Evolutionary conservation across 371 early-diverging fungal genomes (phyloP).

Genomic region (Capillidium heterosporum): DNA sequence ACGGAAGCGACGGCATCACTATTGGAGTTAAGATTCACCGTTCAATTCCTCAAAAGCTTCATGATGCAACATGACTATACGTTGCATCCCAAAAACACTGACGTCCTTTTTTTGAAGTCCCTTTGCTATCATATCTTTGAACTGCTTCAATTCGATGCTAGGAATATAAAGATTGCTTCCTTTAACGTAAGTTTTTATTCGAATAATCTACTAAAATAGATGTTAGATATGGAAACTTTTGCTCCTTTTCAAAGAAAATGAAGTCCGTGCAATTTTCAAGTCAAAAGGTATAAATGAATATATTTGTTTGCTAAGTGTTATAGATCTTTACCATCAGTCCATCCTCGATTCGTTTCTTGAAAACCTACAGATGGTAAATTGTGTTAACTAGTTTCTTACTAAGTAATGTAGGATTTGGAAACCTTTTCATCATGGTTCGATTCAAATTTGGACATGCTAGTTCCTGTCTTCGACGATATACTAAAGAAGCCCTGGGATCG

Average conservation of each 20-base stretch:
- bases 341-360: slow-evolving; percentile 38
- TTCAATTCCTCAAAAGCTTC: slow-evolving; percentile 35
- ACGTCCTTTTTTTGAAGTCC: slow-evolving; percentile 40
- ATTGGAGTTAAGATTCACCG: slow-evolving; percentile 3
- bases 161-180: slow-evolving; percentile 14
- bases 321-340: slow-evolving; percentile 27
- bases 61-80: slow-evolving; percentile 50
- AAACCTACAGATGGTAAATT: slow-evolving; percentile 17
- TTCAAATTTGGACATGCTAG: slow-evolving; percentile 23
- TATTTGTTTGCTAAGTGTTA: no score
- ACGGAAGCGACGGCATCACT: background rate
- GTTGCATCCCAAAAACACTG: slow-evolving; percentile 28
- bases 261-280: slow-evolving; percentile 18
- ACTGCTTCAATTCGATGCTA: slow-evolving; percentile 23
- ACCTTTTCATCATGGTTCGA: slow-evolving; percentile 35
- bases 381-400: no score
- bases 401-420: no score
- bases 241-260: slow-evolving; percentile 31
- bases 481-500: background rate
- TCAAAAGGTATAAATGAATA: no score
- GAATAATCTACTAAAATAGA: no score
- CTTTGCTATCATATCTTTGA: slow-evolving; percentile 42
- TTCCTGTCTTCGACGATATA: slow-evolving; percentile 20
- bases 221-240: slow-evolving; percentile 43
- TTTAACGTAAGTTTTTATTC: no score